A percentile compares a stretch with the other conserved stretches of the same genome.
Conservation (phyloP, 2,329 filamentous ascomycete genomes). For the Aureobasidium mangrovei region DNA sequence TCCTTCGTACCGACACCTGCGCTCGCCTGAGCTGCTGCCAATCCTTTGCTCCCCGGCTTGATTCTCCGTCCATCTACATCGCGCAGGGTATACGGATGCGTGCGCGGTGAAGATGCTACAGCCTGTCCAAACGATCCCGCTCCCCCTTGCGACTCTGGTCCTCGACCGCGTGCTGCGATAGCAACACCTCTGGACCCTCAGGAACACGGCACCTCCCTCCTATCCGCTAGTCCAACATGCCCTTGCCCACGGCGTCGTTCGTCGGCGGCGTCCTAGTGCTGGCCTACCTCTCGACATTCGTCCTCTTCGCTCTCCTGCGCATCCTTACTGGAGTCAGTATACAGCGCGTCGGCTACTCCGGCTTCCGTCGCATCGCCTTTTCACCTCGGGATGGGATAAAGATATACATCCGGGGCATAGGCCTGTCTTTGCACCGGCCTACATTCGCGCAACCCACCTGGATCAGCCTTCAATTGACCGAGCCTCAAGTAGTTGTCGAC, state of each 20-base stretch:
- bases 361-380: constrained; percentile 82
- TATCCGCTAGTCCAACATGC: constrained; percentile 27
- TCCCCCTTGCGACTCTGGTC: not conserved
- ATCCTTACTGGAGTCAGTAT: constrained; percentile 92
- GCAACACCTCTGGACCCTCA: not conserved
- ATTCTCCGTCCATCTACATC: too few relatives aligned
- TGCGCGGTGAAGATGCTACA: constrained; percentile 6
- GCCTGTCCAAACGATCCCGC: not conserved
- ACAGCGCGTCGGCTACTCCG: constrained; percentile 87
- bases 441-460: constrained; percentile 97
- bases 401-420: constrained; percentile 81
- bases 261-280: constrained; percentile 78
- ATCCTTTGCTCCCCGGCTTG: not conserved
- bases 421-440: constrained; percentile 80
- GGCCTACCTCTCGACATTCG: constrained; percentile 82
- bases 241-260: constrained; percentile 51
- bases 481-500: constrained; percentile 77
- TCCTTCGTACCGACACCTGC: not conserved
- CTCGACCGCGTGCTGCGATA: constrained; percentile 5
- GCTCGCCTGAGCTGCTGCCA: not conserved
- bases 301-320: constrained; percentile 85
- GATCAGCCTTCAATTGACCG: constrained; percentile 81
- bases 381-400: constrained; percentile 80
- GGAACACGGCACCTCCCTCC: not conserved
- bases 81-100: not conserved